Base-by-base conservation (phyloP, 306 rosid genomes). In the Rosa persica region DNA sequence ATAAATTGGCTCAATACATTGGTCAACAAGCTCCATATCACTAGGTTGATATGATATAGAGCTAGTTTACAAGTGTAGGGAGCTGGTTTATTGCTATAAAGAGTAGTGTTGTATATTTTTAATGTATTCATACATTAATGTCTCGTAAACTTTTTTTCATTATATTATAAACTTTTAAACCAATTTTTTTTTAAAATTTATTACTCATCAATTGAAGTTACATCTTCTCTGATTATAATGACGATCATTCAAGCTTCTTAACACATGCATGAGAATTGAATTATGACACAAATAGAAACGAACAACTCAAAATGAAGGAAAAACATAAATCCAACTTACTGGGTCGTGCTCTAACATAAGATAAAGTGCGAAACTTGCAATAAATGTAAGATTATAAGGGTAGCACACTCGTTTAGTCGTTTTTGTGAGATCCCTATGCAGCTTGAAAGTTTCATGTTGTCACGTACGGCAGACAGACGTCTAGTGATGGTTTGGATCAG, bases 401-500 rank as follows among this genome's bases (percentile, higher is more conserved):
- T 6, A 19, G 2, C 23, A 52, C 22, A 20, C 60, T 5, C 60
- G 58, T 4, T 52, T 47, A 16, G 6, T 48, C 60, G 25, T 54
- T 19, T n/a, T 20, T 10, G 15, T 22, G 62, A 22, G 12, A n/a
- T n/a, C 13, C 34, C 4, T 10, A 7, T 30, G 8, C 19, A 30
- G 42, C 42, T 25, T 4, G n/a, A 62, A 62, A 34, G 68, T 6
- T 62, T 5, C 12, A 30, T 30, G 58, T 19, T 13, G 5, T 6
- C 36, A 23, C 16, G 38, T 12, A 11, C 36, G 19, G 12, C 67
- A 15, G 42, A 34, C 42, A 30, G 69, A 2, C 22, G 12, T 34
- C 74, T 60, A 86, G 75, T 82, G 88, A 42, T 87, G 88, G 13
- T 22, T 68, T 4, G 84, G 84, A 67, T 87, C 87, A 11, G 88